These are phyloP conservation scores for Amphibolis antarctica DNA, from an alignment of 106 monocot species.

Conservation along the genomic window DNA sequence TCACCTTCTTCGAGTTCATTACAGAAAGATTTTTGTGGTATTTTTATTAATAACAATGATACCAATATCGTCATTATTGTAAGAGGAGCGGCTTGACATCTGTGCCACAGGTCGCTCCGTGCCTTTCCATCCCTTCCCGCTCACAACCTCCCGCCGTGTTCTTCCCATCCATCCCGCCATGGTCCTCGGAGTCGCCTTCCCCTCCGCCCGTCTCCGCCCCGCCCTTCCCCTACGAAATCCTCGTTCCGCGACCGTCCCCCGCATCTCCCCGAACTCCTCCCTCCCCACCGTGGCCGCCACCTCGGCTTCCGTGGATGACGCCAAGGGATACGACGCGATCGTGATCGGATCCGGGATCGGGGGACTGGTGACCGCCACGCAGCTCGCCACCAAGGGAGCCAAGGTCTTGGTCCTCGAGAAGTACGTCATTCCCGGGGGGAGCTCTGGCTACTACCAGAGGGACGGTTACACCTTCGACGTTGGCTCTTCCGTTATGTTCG, in stretches of 20 bases:
- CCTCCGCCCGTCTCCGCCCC: not conserved
- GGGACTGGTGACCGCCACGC: conserved; percentile 88
- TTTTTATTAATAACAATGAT: no score
- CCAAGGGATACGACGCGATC: conserved; percentile 59
- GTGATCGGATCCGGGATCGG: conserved; percentile 97
- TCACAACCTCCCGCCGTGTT: no score
- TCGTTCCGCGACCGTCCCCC: not conserved
- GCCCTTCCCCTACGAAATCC: not conserved
- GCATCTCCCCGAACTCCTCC: not conserved
- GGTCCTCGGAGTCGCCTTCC: not conserved
- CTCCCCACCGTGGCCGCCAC: not conserved
- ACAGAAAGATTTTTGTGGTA: no score
- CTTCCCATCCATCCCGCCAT: not conserved
- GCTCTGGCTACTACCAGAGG: conserved; percentile 79
- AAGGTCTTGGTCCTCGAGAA: conserved; percentile 93
- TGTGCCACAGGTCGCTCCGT: no score
- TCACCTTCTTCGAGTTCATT: no score
- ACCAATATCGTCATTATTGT: no score
- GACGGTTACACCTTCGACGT: conserved; percentile 93
- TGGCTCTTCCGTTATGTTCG: conserved; percentile 98
- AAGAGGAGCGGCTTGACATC: no score
- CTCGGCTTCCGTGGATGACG: not conserved
- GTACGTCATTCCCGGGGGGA: conserved; percentile 93
- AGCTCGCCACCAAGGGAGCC: conserved; percentile 89
- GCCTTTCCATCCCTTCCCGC: no score